Percentiles rank a stretch among this genome's conserved stretches.
Conservation (phyloP, 306 rosid genomes). For the Quercus wislizeni region DNA sequence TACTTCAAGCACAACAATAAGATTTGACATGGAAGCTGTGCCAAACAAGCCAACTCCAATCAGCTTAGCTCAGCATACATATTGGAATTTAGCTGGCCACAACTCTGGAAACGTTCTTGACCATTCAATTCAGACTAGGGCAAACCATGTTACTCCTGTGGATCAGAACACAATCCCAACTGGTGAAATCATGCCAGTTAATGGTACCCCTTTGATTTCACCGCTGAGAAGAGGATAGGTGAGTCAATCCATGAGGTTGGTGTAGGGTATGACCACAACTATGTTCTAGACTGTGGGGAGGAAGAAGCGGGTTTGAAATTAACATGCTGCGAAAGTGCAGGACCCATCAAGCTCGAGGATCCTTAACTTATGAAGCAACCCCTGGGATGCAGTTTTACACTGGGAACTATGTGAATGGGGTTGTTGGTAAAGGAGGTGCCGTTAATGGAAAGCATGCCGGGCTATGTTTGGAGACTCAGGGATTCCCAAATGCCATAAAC, state of each 20-base stretch:
- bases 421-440: slow-evolving; percentile 70
- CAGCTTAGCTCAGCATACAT: slow-evolving; percentile 86
- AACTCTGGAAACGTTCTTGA: slow-evolving; percentile 63
- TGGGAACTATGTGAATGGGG: slow-evolving; percentile 65
- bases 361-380: slow-evolving; percentile 70
- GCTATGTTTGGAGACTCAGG: slow-evolving; percentile 89
- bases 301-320: slow-evolving; percentile 52
- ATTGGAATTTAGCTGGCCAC: slow-evolving; percentile 97
- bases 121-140: slow-evolving; percentile 71
- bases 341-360: slow-evolving; percentile 83
- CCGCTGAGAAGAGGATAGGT: slow-evolving; percentile 66
- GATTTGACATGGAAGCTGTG: slow-evolving; percentile 92
- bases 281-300: slow-evolving; percentile 74
- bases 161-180: slow-evolving; percentile 68
- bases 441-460: slow-evolving; percentile 78
- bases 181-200: slow-evolving; percentile 69
- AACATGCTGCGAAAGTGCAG: slow-evolving; percentile 72
- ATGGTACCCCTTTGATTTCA: slow-evolving; percentile 81
- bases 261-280: slow-evolving; percentile 84
- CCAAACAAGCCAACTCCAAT: slow-evolving; percentile 73
- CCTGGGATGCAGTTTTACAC: slow-evolving; percentile 98
- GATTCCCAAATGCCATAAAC: slow-evolving; percentile 83
- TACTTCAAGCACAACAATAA: slow-evolving; percentile 63
- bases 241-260: slow-evolving; percentile 65
- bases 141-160: slow-evolving; percentile 69